Conservation (phyloP, 345 rosid genomes). For the Gynandropsis gynandra region DNA sequence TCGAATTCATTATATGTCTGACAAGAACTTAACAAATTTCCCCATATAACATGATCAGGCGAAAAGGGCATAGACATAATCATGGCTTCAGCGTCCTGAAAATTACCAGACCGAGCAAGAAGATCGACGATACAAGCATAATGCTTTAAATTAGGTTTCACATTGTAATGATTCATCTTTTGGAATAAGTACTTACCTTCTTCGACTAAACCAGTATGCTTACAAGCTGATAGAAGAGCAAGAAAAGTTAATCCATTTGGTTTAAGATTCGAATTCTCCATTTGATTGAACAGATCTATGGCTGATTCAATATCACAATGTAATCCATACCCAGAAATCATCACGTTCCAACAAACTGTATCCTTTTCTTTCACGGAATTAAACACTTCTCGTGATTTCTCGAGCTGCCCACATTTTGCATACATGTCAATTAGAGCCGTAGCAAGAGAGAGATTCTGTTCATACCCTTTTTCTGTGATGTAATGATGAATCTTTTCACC, state of each 20-base stretch:
- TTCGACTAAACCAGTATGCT: slow-evolving; percentile 55
- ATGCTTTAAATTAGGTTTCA: slow-evolving; percentile 57
- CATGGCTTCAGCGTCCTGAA: slow-evolving; percentile 53
- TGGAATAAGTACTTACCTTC: slow-evolving; percentile 42
- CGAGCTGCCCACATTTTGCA: slow-evolving; percentile 60
- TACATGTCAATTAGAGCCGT: slow-evolving; percentile 64
- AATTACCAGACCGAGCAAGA: slow-evolving; percentile 56
- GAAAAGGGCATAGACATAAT: slow-evolving; percentile 51
- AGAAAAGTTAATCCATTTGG: slow-evolving; percentile 59
- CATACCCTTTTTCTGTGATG: slow-evolving; percentile 38
- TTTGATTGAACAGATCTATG: slow-evolving; percentile 39
- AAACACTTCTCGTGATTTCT: slow-evolving; percentile 45
- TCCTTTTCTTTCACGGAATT: slow-evolving; percentile 42
- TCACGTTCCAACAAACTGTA: slow-evolving; percentile 54
- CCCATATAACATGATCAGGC: slow-evolving; percentile 68
- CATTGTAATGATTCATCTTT: slow-evolving; percentile 38
- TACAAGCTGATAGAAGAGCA: slow-evolving; percentile 57
- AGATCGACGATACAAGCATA: slow-evolving; percentile 65
- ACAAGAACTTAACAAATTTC: slow-evolving; percentile 52
- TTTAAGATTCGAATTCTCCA: slow-evolving; percentile 44
- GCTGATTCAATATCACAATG: slow-evolving; percentile 55
- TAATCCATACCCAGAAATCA: slow-evolving; percentile 62
- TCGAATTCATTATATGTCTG: slow-evolving; percentile 41
- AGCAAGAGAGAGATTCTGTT: slow-evolving; percentile 44
- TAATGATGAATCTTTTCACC: slow-evolving; percentile 46